A percentile compares a stretch with the other conserved stretches of the same genome.
Evolutionary conservation across 2,329 filamentous ascomycete species (phyloP).

Genomic region (Sporothrix humicola): DNA sequence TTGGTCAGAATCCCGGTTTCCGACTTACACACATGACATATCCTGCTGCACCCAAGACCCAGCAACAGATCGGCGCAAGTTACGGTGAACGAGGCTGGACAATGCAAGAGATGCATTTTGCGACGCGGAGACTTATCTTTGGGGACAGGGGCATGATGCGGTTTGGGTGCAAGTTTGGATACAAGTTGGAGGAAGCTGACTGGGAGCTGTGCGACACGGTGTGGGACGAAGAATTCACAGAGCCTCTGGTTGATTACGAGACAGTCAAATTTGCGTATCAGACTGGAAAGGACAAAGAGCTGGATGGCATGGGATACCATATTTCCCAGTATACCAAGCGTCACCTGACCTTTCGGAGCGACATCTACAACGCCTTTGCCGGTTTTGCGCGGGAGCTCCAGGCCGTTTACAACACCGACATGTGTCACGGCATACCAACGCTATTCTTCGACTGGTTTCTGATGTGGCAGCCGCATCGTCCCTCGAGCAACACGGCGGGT

Average conservation of each 20-base stretch:
- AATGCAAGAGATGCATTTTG: neutral
- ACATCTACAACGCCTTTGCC: slow-evolving; percentile 4
- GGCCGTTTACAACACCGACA: neutral
- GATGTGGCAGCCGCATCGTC: neutral
- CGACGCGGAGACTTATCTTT: neutral
- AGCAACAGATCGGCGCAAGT: neutral
- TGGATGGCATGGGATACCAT: neutral
- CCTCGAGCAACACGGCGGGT: too few species aligned
- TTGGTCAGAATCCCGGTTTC: too few species aligned
- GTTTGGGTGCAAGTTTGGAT: neutral
- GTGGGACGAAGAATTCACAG: too few species aligned
- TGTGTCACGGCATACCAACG: slow-evolving; percentile 1
- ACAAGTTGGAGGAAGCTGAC: neutral
- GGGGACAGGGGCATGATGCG: neutral
- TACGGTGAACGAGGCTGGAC: neutral
- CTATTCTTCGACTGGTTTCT: neutral
- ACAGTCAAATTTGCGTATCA: too few species aligned
- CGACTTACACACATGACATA: too few species aligned
- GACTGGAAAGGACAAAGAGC: neutral
- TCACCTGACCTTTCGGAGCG: neutral
- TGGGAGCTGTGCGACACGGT: too few species aligned
- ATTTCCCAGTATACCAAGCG: neutral
- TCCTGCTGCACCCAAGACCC: neutral
- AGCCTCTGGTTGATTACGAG: neutral
- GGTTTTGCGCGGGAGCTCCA: neutral